Conservation (phyloP, 768 basidiomycete species). For the Chalciporus sphaerocephalus region DNA sequence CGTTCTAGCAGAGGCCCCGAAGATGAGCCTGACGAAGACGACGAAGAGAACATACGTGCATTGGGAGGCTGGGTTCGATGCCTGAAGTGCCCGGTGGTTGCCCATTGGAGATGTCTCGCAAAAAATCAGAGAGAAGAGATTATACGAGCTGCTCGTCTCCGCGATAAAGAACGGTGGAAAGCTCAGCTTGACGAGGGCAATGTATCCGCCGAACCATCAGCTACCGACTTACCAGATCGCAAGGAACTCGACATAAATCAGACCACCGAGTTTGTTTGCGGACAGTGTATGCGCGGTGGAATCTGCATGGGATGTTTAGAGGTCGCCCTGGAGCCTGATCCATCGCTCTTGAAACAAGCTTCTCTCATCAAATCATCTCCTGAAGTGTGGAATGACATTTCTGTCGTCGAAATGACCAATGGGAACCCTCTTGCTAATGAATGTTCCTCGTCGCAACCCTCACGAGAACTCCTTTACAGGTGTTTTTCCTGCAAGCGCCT, state of each 20-base stretch:
- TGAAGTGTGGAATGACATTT: slow-evolving; percentile 8
- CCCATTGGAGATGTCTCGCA: slow-evolving; percentile 75
- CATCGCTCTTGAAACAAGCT: slow-evolving; percentile 19
- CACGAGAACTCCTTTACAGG: slow-evolving; percentile 62
- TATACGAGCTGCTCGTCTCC: slow-evolving; percentile 55
- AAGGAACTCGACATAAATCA: slow-evolving; percentile 45
- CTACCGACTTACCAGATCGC: slow-evolving; percentile 42
- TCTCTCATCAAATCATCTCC: not conserved
- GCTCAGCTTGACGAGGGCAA: slow-evolving; percentile 21
- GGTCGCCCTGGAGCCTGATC: slow-evolving; percentile 47
- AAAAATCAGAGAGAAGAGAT: slow-evolving; percentile 67
- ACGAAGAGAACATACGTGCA: slow-evolving; percentile 43
- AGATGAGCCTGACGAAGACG: slow-evolving; percentile 49
- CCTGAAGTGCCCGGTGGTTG: slow-evolving; percentile 70
- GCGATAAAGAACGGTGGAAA: slow-evolving; percentile 43
- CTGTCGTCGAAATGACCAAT: slow-evolving; percentile 38
- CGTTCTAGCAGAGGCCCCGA: slow-evolving; percentile 40
- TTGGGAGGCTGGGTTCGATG: slow-evolving; percentile 85
- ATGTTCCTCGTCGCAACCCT: slow-evolving; percentile 16
- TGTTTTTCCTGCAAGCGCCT: slow-evolving; percentile 81
- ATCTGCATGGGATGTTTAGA: slow-evolving; percentile 75
- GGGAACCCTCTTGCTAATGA: slow-evolving; percentile 7
- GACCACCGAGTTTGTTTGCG: slow-evolving; percentile 78
- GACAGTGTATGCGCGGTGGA: slow-evolving; percentile 68
- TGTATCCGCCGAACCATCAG: slow-evolving; percentile 15